Base-by-base conservation (phyloP, 306 rosid species). In the Abrus pulchellus region DNA sequence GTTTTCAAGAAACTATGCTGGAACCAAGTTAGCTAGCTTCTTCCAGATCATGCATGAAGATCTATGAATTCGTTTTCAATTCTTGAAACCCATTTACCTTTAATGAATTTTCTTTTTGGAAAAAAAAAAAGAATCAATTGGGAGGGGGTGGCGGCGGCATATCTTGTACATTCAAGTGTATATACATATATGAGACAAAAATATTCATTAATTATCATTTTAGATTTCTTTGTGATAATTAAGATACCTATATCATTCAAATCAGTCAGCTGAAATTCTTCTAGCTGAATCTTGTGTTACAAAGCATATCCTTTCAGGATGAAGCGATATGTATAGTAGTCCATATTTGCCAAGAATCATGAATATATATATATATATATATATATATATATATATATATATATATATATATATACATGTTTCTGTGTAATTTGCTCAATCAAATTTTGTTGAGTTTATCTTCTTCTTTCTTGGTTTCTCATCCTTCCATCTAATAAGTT, bases 31-130 rank as follows among this genome's bases (percentile, higher is more conserved):
- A 66, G 80, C 47, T 28, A 59, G 75, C 53, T 74, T 56, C 28
- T 44, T 48, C 60, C 9, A 43, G 75, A 72, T 83, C 81, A 53
- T 80, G 75, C 86, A 77, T 68, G 82, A 44, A 56, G 71, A 80
- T 76, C 72, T 55, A 30, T 59, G 29, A 64, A 72, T 76, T 60
- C 44, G 6, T 30, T 72, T 59, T 72, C 74, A 75, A 49, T 36
- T 52, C 20, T 10, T 9, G 50, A 82, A 70, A 63, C 41, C 60
- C 36, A n/a, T 47, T 45, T 43, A 13, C 7, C 27, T 34, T 9
- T 14, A 9, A 14, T 27, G 54, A 14, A 27, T 41, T 66, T 41
- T 40, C 68, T 54, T 63, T 1, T 34, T 36, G 2, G 1, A 11
- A 49, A 49, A 3, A 49, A 52, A 13, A 10, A 65, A 57, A n/a